These are phyloP conservation scores for Meripilus lineatus DNA, from an alignment of 1,284 basidiomycete genomes.

Conservation along the genomic window DNA sequence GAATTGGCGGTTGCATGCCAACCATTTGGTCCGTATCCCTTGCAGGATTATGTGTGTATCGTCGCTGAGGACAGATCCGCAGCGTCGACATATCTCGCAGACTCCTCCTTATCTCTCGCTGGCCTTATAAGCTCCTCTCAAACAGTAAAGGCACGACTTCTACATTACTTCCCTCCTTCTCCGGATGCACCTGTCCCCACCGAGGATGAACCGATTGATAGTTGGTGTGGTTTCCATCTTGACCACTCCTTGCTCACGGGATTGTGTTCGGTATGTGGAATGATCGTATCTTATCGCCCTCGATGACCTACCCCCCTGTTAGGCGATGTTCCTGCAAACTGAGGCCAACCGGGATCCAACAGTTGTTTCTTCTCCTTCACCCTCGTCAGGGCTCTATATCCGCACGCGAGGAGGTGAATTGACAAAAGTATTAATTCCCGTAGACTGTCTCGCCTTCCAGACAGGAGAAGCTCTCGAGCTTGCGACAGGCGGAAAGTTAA, in stretches of 20 bases:
- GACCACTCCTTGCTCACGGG: constrained; percentile 90
- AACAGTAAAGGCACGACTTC: constrained; percentile 78
- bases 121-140: constrained; percentile 60
- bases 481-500: constrained; percentile 69
- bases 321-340: constrained; percentile 75
- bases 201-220: constrained; percentile 67
- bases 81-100: constrained; percentile 62
- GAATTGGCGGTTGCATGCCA: constrained; percentile 83
- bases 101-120: constrained; percentile 59
- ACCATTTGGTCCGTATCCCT: constrained; percentile 61
- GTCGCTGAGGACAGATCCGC: background rate
- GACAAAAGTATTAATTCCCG: constrained; percentile 80
- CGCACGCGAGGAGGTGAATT: constrained; percentile 72
- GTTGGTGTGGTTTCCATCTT: constrained; percentile 78
- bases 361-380: constrained; percentile 62
- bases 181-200: constrained; percentile 30
- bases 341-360: constrained; percentile 35
- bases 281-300: constrained; percentile 4
- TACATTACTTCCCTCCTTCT: constrained; percentile 85
- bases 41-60: background rate
- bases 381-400: constrained; percentile 83
- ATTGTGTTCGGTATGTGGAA: constrained; percentile 66
- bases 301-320: constrained; percentile 25
- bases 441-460: constrained; percentile 83
- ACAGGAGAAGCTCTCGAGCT: constrained; percentile 90